phyloP scores from a whole-genome alignment of 2,329 filamentous ascomycete genomes.

The Penicillium verrucosum region DNA sequence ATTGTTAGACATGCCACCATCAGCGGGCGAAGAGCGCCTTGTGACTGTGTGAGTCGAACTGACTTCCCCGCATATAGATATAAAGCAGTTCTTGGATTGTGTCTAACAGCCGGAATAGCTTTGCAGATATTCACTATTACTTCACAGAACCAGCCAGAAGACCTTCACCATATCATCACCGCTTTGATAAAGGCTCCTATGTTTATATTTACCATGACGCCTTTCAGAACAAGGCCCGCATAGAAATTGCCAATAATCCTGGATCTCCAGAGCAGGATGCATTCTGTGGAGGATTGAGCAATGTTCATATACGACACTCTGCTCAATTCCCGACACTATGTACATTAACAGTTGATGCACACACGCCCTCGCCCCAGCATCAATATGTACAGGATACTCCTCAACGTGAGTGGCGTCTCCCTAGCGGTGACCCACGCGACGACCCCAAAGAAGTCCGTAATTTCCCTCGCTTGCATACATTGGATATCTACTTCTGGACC shows the following conservation, averaged over 20 bases:
- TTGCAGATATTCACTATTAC: constrained; percentile 63
- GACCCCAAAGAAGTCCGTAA: constrained; percentile 53
- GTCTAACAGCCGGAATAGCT: constrained; percentile 42
- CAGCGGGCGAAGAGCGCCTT: constrained; percentile 46
- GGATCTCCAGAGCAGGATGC: constrained; percentile 63
- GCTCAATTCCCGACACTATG: constrained; percentile 59
- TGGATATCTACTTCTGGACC: constrained; percentile 65
- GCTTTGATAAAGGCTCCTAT: constrained; percentile 64
- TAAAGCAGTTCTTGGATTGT: not conserved
- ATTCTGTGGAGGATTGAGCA: constrained; percentile 57
- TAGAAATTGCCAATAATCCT: constrained; percentile 63
- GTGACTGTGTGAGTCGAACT: constrained; percentile 44
- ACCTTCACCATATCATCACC: constrained; percentile 52
- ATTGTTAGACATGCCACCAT: constrained; percentile 42
- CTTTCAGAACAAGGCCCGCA: constrained; percentile 50
- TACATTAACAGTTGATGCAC: constrained; percentile 54
- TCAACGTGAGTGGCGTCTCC: constrained; percentile 56
- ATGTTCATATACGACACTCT: constrained; percentile 53
- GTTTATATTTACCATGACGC: constrained; percentile 62
- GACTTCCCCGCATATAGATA: constrained; percentile 19
- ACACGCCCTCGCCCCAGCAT: constrained; percentile 25
- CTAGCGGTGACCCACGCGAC: constrained; percentile 51
- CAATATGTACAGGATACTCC: constrained; percentile 25
- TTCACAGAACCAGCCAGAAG: constrained; percentile 55
- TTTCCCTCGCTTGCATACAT: constrained; percentile 54